Conservation (phyloP, 192 early-diverging fungal species). For the Gigaspora rosea region DNA sequence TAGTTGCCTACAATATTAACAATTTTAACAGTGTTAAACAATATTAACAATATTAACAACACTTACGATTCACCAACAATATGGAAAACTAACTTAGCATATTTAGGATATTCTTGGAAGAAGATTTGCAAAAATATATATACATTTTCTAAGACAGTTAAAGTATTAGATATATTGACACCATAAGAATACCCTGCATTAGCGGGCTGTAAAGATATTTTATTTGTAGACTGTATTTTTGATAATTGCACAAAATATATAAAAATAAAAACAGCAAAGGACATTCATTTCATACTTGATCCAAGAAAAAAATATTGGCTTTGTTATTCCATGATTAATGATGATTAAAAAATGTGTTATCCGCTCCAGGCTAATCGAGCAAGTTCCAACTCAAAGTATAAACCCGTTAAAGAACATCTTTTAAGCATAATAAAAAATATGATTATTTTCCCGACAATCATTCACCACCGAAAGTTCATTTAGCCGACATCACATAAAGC, state of each 20-base stretch:
- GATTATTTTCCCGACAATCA: too few relatives aligned
- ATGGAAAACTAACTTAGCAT: conserved; percentile 76
- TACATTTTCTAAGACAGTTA: conserved; percentile 80
- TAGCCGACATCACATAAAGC: too few relatives aligned
- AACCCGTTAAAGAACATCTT: conserved; percentile 72
- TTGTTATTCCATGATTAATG: conserved; percentile 91
- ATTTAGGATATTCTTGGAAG: conserved; percentile 84
- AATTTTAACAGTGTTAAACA: conserved; percentile 22
- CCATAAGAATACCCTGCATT: conserved; percentile 93
- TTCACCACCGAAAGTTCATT: too few relatives aligned
- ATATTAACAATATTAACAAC: conserved; percentile 28
- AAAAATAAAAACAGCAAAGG: not conserved
- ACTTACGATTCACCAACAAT: conserved; percentile 77
- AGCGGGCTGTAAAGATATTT: conserved; percentile 55
- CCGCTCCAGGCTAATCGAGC: conserved; percentile 78
- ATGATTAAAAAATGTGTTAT: conserved; percentile 64
- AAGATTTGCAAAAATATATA: conserved; percentile 94
- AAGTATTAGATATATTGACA: conserved; percentile 68
- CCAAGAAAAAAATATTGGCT: conserved; percentile 83
- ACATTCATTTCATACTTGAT: conserved; percentile 53
- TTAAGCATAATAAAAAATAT: not conserved
- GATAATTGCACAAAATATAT: conserved; percentile 12
- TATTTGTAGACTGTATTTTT: not conserved
- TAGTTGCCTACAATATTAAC: not conserved
- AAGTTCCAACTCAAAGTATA: conserved; percentile 89